Percentiles rank a stretch among this genome's conserved stretches.
These are phyloP conservation scores for Venturiaceae sp. DNA, from an alignment of 2,329 filamentous ascomycete species.

Conservation along the genomic window DNA sequence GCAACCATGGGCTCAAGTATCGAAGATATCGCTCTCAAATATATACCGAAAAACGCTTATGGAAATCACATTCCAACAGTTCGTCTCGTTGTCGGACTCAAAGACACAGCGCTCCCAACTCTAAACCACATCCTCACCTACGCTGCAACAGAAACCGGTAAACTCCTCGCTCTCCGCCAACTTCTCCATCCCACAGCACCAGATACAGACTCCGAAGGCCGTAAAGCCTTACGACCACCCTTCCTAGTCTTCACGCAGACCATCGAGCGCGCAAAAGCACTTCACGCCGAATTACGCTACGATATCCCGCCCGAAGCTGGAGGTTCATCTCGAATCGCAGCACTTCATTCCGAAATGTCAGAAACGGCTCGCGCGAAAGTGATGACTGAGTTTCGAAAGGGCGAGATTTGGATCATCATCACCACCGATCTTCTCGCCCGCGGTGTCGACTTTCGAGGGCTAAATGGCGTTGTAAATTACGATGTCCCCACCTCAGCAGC, in stretches of 20 bases:
- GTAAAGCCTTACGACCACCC: conserved; percentile 59
- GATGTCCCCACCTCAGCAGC: conserved; percentile 89
- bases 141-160: conserved; percentile 85
- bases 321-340: conserved; percentile 73
- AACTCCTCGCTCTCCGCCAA: conserved; percentile 83
- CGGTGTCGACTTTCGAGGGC: conserved; percentile 87
- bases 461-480: conserved; percentile 96
- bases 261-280: conserved; percentile 77
- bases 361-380: conserved; percentile 66
- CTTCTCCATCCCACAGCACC: conserved; percentile 66
- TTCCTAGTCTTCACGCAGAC: conserved; percentile 97
- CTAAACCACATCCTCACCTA: conserved; percentile 84
- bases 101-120: conserved; percentile 90
- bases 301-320: conserved; percentile 87
- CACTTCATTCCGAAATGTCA: conserved; percentile 79
- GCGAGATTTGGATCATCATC: conserved; percentile 93
- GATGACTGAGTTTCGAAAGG: conserved; percentile 82
- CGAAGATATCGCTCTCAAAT: conserved; percentile 57
- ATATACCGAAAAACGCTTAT: conserved; percentile 19
- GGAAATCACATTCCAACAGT: conserved; percentile 36
- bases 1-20: conserved; percentile 95
- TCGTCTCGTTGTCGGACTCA: conserved; percentile 87
- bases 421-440: conserved; percentile 90
- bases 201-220: conserved; percentile 31
- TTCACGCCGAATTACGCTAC: conserved; percentile 85